Conservation (phyloP, 805 yeast genomes). For the Torulaspora franciscae region DNA sequence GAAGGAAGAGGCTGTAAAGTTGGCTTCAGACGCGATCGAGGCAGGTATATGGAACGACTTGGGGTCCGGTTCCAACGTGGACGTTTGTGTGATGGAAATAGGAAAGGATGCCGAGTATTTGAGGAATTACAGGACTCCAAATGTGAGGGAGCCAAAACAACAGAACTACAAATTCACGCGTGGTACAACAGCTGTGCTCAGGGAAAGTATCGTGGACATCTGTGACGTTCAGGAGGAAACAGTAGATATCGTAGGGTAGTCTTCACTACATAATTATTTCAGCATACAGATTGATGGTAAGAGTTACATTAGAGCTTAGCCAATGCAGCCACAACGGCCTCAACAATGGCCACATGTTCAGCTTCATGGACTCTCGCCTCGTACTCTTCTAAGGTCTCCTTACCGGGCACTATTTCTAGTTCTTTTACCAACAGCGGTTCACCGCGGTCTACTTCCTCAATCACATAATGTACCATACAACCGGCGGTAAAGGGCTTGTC, state of each 20-base stretch:
- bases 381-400: slow-evolving; percentile 71
- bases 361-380: slow-evolving; percentile 74
- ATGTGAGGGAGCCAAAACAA: slow-evolving; percentile 76
- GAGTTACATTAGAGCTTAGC: background rate
- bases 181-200: slow-evolving; percentile 90
- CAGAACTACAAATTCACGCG: slow-evolving; percentile 78
- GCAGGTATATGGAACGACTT: slow-evolving; percentile 99
- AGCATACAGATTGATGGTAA: slow-evolving; percentile 2
- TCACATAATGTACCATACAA: slow-evolving; percentile 95
- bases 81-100: slow-evolving; percentile 91
- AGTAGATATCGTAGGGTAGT: slow-evolving; percentile 35
- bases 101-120: slow-evolving; percentile 81
- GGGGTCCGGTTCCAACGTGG: slow-evolving; percentile 98
- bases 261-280: slow-evolving; percentile 7
- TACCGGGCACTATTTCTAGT: slow-evolving; percentile 57
- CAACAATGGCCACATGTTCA: slow-evolving; percentile 91
- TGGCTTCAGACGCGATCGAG: slow-evolving; percentile 89
- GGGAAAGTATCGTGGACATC: slow-evolving; percentile 57
- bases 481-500: slow-evolving; percentile 72
- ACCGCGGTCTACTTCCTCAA: slow-evolving; percentile 92
- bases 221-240: slow-evolving; percentile 67
- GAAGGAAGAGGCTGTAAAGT: slow-evolving; percentile 83
- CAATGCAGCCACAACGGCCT: slow-evolving; percentile 71
- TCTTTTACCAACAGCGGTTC: slow-evolving; percentile 82
- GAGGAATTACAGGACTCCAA: slow-evolving; percentile 89